These are phyloP conservation scores for Zygosaccharomyces kombuchaensis DNA, from an alignment of 805 yeast genomes.

Conservation along the genomic window DNA sequence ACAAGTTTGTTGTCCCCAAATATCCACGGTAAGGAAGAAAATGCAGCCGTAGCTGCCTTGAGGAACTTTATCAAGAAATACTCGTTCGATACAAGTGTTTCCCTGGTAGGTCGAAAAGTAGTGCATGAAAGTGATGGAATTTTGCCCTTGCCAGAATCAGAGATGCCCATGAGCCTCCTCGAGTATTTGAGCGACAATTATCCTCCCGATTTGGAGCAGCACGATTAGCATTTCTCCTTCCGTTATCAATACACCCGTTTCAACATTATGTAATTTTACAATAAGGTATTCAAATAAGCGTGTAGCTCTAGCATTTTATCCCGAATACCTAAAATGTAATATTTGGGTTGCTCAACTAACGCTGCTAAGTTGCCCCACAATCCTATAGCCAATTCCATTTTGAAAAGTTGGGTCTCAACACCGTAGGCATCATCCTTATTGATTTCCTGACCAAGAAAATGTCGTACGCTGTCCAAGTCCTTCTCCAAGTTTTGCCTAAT, in stretches of 20 bases:
- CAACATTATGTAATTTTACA: slow-evolving; percentile 2
- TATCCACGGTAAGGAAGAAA: slow-evolving; percentile 18
- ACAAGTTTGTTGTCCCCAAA: slow-evolving; percentile 24
- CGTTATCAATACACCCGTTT: background rate
- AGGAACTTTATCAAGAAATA: slow-evolving; percentile 25
- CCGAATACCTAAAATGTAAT: slow-evolving; percentile 28
- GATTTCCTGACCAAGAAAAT: background rate
- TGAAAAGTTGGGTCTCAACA: slow-evolving; percentile 23
- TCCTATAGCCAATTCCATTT: slow-evolving; percentile 21
- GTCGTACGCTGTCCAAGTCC: slow-evolving; percentile 4
- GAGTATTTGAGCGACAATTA: slow-evolving; percentile 17
- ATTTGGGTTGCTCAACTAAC: slow-evolving; percentile 17
- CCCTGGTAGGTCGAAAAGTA: slow-evolving; percentile 25
- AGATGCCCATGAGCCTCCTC: slow-evolving; percentile 13
- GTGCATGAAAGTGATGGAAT: slow-evolving; percentile 24
- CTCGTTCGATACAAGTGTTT: slow-evolving; percentile 21
- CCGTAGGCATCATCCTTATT: slow-evolving; percentile 14
- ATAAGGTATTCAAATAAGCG: slow-evolving; percentile 8
- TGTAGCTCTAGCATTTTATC: slow-evolving; percentile 20
- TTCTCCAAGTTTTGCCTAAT: slow-evolving; percentile 6
- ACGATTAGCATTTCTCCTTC: slow-evolving; percentile 4
- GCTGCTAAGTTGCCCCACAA: slow-evolving; percentile 9
- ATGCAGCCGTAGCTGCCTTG: slow-evolving; percentile 25
- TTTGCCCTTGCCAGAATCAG: slow-evolving; percentile 20
- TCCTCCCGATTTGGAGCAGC: slow-evolving; percentile 12